Evolutionary conservation across 2,329 filamentous ascomycete genomes (phyloP), one percentile per base, ranked within the genome.

Genomic region (Trichophaea hybrida): DNA sequence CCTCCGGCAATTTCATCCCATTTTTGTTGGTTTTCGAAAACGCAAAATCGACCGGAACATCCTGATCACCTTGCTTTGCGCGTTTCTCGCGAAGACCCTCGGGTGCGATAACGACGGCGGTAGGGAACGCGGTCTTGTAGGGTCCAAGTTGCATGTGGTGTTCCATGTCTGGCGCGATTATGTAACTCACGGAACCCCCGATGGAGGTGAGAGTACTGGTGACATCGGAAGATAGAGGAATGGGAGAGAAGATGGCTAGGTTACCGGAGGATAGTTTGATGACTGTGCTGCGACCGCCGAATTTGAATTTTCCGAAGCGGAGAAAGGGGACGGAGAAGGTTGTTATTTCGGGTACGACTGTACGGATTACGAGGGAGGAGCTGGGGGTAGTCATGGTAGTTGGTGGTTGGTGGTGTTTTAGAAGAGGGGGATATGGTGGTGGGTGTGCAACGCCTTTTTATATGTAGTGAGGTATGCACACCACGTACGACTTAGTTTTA

Each of bases 81-180:
- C 91, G 84, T 75, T 95, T 94, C 73, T 90, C 88, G 24, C 81
- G 82, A 1, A 98, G 80, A 0, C 87, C 88, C 68, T 91, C 84
- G 1, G 88, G 86, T 1, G 83, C 91, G 68, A 97, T 80, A 52
- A 98, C 78, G 68, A 84, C 83, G 35, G 91, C 90, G 46, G 78
- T 72, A 0, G 91, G 90, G 71, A 81, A 97, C 32, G 81, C 86
- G 53, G 79, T 75, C 68, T 86, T 82, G 91, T 93, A 98, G 53
- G 87, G 78, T 0, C 86, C 84, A 57, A 98, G 72, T 75, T 93
- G 94, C 71, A 98, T 88, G 78, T 98, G 93, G 73, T 98, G 93
- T 75, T 98, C 89, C 56, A 87, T 78, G 72, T 98, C 93, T 1
- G 85, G 81, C 0, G 93, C 91, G 32, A 91, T 77, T 66, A 98